Conservation (phyloP, 495 filamentous ascomycete genomes). For the Podospora pseudoanserina region DNA sequence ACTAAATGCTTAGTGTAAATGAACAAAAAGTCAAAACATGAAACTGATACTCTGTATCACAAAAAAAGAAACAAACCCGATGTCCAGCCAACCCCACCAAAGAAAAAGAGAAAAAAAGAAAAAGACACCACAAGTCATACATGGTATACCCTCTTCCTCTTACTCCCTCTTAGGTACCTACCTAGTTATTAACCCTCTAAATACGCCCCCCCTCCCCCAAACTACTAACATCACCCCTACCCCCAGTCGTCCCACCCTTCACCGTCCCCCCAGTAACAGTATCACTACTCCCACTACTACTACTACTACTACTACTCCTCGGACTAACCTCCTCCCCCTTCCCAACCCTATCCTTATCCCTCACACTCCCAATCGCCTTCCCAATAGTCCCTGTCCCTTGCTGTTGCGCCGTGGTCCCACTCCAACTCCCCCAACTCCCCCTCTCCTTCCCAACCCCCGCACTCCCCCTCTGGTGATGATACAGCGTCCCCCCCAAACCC, state of each 20-base stretch:
- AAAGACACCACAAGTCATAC: not conserved
- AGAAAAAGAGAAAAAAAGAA: too few relatives aligned
- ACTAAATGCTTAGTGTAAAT: not conserved
- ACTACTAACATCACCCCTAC: not conserved
- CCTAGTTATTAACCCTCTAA: not conserved
- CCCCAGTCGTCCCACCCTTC: not conserved
- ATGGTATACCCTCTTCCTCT: not conserved
- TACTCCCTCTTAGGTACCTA: not conserved
- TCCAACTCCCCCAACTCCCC: constrained; percentile 29
- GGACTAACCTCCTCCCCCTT: not conserved
- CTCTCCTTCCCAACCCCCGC: not conserved
- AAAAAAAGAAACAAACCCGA: not conserved
- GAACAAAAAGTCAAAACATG: not conserved
- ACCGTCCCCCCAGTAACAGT: not conserved
- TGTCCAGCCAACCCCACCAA: not conserved
- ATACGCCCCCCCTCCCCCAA: not conserved
- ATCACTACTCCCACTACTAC: not conserved
- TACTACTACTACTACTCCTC: not conserved
- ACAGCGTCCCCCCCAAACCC: not conserved
- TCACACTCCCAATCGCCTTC: not conserved
- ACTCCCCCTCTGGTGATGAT: not conserved
- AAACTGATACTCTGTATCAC: not conserved
- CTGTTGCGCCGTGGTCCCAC: constrained; percentile 8
- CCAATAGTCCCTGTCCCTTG: not conserved
- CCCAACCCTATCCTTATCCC: not conserved